Conservation (phyloP, 2,329 filamentous ascomycete genomes). For the Aspergillus sp. region DNA sequence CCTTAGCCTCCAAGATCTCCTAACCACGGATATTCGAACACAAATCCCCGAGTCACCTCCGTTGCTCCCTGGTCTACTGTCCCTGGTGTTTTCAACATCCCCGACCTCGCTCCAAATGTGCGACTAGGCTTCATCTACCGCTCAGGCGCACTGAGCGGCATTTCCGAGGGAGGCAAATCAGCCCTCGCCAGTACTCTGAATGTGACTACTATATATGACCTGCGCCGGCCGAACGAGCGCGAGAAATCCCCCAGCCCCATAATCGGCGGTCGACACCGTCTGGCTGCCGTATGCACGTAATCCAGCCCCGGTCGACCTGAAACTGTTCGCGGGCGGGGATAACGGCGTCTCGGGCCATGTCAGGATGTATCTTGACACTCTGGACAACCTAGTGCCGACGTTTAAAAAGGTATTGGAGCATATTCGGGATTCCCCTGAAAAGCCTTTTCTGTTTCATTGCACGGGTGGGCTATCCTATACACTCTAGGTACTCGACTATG, state of each 20-base stretch:
- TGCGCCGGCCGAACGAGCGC: constrained; percentile 48
- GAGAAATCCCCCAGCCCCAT: constrained; percentile 39
- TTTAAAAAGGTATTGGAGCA: constrained; percentile 54
- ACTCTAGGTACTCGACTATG: neutral
- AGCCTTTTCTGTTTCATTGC: constrained; percentile 59
- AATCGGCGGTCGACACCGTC: constrained; percentile 49
- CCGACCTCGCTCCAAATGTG: constrained; percentile 26
- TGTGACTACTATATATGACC: constrained; percentile 59
- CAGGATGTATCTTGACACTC: constrained; percentile 57
- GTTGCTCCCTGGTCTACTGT: constrained; percentile 17
- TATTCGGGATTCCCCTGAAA: constrained; percentile 38
- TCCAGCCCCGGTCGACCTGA: constrained; percentile 15
- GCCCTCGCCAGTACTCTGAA: constrained; percentile 45
- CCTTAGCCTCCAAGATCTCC: constrained; percentile 11
- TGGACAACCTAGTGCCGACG: constrained; percentile 51
- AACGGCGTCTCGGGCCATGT: constrained; percentile 56
- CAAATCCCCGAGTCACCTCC: constrained; percentile 17
- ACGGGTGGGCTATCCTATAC: constrained; percentile 13
- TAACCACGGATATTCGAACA: constrained; percentile 15
- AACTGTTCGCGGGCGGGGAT: constrained; percentile 37
- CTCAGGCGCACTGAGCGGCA: constrained; percentile 54
- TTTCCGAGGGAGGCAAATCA: constrained; percentile 46
- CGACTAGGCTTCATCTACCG: constrained; percentile 53
- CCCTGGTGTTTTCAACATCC: constrained; percentile 20
- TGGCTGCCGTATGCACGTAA: constrained; percentile 43